Evolutionary conservation across 2,329 filamentous ascomycete genomes (phyloP).

Genomic region (Pezicula carpinea): DNA sequence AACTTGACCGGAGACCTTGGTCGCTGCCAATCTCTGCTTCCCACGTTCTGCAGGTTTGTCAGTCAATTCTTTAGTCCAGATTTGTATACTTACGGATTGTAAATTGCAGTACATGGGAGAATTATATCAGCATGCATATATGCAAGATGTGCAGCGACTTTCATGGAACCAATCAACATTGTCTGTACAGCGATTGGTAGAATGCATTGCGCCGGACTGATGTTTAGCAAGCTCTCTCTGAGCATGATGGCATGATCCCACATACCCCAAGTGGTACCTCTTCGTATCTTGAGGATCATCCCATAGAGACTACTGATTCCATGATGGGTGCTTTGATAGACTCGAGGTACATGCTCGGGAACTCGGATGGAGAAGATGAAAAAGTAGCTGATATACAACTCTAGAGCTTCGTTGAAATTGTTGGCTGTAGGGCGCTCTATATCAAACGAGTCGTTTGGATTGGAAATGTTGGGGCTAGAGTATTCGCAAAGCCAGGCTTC

Average conservation of each 20-base stretch:
- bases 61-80: neutral
- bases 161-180: constrained; percentile 34
- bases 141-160: constrained; percentile 36
- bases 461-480: constrained; percentile 30
- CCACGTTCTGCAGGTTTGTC: constrained; percentile 36
- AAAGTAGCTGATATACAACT: constrained; percentile 35
- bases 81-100: constrained; percentile 38
- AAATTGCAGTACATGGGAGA: constrained; percentile 46
- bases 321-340: constrained; percentile 55
- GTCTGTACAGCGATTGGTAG: constrained; percentile 38
- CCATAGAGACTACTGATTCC: constrained; percentile 51
- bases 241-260: constrained; percentile 56
- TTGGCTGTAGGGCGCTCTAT: constrained; percentile 29
- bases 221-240: constrained; percentile 43
- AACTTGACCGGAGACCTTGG: constrained; percentile 45
- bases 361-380: constrained; percentile 55
- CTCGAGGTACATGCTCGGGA: constrained; percentile 47
- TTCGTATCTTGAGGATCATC: constrained; percentile 51
- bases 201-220: constrained; percentile 38
- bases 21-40: constrained; percentile 52
- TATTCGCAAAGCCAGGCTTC: constrained; percentile 42
- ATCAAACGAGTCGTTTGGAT: constrained; percentile 22
- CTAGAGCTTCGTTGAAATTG: constrained; percentile 29
- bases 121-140: constrained; percentile 49
- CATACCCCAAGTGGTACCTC: constrained; percentile 48